These are phyloP conservation scores for Acanthamoeba triangularis DNA, from an alignment of 208 protist genomes.

Conservation along the genomic window DNA sequence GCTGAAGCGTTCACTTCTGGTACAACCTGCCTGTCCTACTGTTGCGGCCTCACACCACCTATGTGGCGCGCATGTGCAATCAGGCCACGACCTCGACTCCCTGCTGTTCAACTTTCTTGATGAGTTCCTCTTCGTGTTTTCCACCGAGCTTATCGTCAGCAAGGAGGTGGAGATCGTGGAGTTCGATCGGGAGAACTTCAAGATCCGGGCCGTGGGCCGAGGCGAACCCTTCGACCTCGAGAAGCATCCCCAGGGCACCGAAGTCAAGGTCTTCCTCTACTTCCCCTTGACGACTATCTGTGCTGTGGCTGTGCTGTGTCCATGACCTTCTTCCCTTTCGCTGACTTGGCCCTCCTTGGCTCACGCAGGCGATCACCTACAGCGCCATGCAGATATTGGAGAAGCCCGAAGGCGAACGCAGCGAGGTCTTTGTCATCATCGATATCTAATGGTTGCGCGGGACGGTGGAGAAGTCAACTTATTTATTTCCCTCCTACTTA, in stretches of 20 bases:
- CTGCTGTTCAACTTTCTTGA: conserved; percentile 71
- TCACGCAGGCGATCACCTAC: conserved; percentile 74
- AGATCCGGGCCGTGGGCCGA: conserved; percentile 42
- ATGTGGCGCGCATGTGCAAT: background rate
- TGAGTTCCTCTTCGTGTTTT: conserved; percentile 75
- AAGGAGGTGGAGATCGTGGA: conserved; percentile 72
- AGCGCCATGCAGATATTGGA: conserved; percentile 64
- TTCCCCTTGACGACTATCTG: no score
- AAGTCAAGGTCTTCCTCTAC: conserved; percentile 66
- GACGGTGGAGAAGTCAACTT: background rate
- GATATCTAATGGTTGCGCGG: conserved; percentile 48
- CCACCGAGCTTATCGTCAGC: conserved; percentile 34
- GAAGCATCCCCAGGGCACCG: conserved; percentile 76
- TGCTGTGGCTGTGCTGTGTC: no score
- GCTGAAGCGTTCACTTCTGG: background rate
- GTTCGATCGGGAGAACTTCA: conserved; percentile 73
- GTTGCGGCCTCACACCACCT: background rate
- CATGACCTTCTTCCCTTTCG: no score
- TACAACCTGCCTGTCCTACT: no score
- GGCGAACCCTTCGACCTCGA: conserved; percentile 72
- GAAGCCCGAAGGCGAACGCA: conserved; percentile 40
- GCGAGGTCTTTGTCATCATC: conserved; percentile 72
- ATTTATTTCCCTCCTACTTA: background rate
- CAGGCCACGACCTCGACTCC: conserved; percentile 73
- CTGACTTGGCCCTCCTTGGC: background rate